Evolutionary conservation across 2,329 filamentous ascomycete species (phyloP).

Genomic region (Sarocladiaceae sp.): DNA sequence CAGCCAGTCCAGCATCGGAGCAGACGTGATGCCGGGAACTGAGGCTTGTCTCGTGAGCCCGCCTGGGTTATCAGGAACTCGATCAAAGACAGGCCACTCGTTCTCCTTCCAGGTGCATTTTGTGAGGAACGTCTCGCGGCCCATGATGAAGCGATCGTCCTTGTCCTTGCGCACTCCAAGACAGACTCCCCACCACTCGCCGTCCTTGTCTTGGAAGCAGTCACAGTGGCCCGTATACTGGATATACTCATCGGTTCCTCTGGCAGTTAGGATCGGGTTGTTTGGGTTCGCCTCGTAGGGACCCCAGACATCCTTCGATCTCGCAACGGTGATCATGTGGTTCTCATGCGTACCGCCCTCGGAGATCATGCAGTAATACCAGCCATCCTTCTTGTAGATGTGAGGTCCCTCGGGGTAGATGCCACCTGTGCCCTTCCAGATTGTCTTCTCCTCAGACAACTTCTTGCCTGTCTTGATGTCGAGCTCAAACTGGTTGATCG

Average conservation of each 20-base stretch:
- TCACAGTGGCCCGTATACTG: slow-evolving; percentile 53
- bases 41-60: background rate
- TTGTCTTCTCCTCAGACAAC: slow-evolving; percentile 11
- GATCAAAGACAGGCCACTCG: slow-evolving; percentile 28
- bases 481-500: slow-evolving; percentile 17
- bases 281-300: slow-evolving; percentile 35
- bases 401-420: slow-evolving; percentile 14
- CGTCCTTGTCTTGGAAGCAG: slow-evolving; percentile 42
- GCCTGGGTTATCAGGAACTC: slow-evolving; percentile 1
- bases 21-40: background rate
- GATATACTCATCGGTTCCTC: slow-evolving; percentile 36
- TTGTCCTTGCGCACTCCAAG: slow-evolving; percentile 29
- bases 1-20: slow-evolving; percentile 8
- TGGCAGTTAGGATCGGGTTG: slow-evolving; percentile 41
- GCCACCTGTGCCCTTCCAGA: slow-evolving; percentile 14
- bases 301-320: slow-evolving; percentile 33
- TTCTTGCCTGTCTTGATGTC: slow-evolving; percentile 11
- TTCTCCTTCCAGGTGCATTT: slow-evolving; percentile 29
- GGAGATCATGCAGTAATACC: slow-evolving; percentile 47
- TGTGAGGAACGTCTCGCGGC: slow-evolving; percentile 35
- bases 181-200: slow-evolving; percentile 35
- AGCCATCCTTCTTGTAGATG: slow-evolving; percentile 39
- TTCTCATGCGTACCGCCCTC: slow-evolving; percentile 44
- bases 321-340: slow-evolving; percentile 43
- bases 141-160: slow-evolving; percentile 30